Percentiles rank a stretch among this genome's conserved stretches.
Evolutionary conservation across 768 basidiomycete species (phyloP).

Genomic region (Leccinum barrowsii): DNA sequence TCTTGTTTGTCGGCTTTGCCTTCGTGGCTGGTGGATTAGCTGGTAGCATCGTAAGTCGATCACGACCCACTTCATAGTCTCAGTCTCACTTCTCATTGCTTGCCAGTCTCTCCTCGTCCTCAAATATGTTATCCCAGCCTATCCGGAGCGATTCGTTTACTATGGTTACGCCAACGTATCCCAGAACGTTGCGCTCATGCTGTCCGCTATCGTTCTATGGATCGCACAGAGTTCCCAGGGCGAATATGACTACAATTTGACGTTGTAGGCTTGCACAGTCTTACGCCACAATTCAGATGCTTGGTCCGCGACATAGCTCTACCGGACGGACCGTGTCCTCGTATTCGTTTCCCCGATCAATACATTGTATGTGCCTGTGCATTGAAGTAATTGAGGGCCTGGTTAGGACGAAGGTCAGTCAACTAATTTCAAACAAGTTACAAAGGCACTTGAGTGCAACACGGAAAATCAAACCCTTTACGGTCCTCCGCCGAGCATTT

Average conservation of each 20-base stretch:
- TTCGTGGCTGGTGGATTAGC: conserved; percentile 97
- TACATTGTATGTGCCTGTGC: background rate
- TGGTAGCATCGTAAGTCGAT: conserved; percentile 82
- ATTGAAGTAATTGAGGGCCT: background rate
- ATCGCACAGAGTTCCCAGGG: conserved; percentile 78
- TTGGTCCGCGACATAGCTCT: conserved; percentile 1
- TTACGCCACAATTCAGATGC: background rate
- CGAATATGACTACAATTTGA: conserved; percentile 94
- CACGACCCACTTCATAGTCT: background rate
- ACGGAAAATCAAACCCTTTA: background rate
- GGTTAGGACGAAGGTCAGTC: background rate
- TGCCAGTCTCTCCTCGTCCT: conserved; percentile 79
- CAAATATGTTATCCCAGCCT: conserved; percentile 79
- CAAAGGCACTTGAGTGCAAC: background rate
- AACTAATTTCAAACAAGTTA: background rate
- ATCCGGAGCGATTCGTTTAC: conserved; percentile 74
- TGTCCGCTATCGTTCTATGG: conserved; percentile 88
- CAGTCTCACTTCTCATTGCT: background rate
- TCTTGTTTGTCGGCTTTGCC: conserved; percentile 94
- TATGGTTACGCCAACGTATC: conserved; percentile 96
- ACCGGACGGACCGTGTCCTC: background rate
- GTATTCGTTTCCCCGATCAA: background rate
- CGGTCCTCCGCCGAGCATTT: background rate
- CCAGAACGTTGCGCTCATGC: conserved; percentile 83
- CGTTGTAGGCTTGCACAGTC: conserved; percentile 39